Percentiles rank a stretch among this genome's conserved stretches.
phyloP scores from a whole-genome alignment of 2,329 filamentous ascomycete genomes.

The Diaporthe velutina region DNA sequence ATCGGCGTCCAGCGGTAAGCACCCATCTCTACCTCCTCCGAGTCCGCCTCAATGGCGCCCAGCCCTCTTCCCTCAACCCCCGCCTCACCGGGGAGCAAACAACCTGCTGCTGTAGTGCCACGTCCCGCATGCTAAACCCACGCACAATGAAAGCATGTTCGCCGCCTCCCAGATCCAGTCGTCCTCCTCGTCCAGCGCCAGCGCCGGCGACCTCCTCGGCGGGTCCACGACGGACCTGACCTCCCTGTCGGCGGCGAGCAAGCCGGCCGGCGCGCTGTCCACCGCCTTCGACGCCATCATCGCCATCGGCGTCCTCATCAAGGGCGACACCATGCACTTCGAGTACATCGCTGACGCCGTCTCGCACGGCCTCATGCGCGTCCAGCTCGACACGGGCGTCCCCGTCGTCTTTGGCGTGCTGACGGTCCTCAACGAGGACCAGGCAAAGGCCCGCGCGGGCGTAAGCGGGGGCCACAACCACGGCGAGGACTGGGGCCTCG shows the following conservation, averaged over 20 bases:
- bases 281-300: constrained; percentile 92
- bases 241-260: constrained; percentile 50
- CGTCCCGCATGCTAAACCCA: constrained; percentile 32
- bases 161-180: constrained; percentile 89
- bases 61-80: not conserved
- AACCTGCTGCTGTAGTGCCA: constrained; percentile 21
- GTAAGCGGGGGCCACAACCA: constrained; percentile 83
- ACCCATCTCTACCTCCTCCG: not conserved
- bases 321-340: constrained; percentile 99
- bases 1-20: constrained; percentile 86
- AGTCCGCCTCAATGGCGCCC: not conserved
- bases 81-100: constrained; percentile 10
- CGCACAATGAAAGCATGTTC: constrained; percentile 65
- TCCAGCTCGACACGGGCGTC: constrained; percentile 89
- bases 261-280: constrained; percentile 55
- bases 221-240: constrained; percentile 77
- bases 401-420: constrained; percentile 94
- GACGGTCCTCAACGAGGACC: constrained; percentile 89
- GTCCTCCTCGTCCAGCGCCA: constrained; percentile 65
- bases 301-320: constrained; percentile 95
- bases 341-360: constrained; percentile 97
- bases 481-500: constrained; percentile 94
- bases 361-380: constrained; percentile 91
- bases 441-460: constrained; percentile 88
- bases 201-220: constrained; percentile 82